These are phyloP conservation scores for Candida nitratophila DNA, from an alignment of 805 yeast genomes.

Conservation along the genomic window DNA sequence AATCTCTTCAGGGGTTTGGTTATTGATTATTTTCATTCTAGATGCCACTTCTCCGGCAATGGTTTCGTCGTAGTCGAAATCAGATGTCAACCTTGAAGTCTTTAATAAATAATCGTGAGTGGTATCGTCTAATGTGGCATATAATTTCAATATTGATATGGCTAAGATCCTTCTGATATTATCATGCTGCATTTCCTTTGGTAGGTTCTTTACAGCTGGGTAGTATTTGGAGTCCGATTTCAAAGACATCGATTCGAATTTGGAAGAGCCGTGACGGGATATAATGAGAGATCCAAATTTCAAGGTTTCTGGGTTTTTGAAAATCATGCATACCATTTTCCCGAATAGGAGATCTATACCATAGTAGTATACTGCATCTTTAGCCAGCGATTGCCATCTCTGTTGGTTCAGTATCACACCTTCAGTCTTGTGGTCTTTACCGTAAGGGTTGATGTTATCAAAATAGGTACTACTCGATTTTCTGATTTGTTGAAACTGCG, in stretches of 20 bases:
- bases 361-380: constrained; percentile 44
- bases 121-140: constrained; percentile 42
- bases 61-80: constrained; percentile 66
- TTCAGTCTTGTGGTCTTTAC: neutral
- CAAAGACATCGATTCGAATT: constrained; percentile 51
- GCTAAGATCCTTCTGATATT: constrained; percentile 73
- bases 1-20: constrained; percentile 45
- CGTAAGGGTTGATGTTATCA: neutral
- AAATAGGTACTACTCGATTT: constrained; percentile 1
- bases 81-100: constrained; percentile 13
- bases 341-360: constrained; percentile 44
- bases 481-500: neutral
- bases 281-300: constrained; percentile 48
- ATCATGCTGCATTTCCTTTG: constrained; percentile 38
- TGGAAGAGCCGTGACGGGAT: constrained; percentile 61
- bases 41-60: constrained; percentile 78
- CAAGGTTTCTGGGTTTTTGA: constrained; percentile 36
- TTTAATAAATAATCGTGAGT: constrained; percentile 10
- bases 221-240: constrained; percentile 58
- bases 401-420: neutral
- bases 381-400: constrained; percentile 36
- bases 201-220: constrained; percentile 71
- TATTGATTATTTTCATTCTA: constrained; percentile 46
- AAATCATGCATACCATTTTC: constrained; percentile 43
- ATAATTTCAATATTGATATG: constrained; percentile 61